Conservation (phyloP, 495 filamentous ascomycete genomes). For the Lichenothelia convexa region DNA sequence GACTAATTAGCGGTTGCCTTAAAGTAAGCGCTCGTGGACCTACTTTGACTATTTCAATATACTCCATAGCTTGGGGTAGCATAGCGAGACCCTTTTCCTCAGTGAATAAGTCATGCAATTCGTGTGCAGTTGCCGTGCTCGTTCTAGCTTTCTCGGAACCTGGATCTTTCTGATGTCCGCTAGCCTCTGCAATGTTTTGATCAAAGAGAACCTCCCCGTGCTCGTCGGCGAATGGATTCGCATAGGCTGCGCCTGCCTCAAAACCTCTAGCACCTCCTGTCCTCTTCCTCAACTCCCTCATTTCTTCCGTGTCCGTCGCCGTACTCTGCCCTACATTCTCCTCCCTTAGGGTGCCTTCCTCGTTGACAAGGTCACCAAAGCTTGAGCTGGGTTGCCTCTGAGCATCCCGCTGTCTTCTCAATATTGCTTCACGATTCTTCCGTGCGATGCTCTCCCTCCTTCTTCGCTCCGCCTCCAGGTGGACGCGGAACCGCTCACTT, state of each 20-base stretch:
- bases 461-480: neutral
- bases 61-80: too few relatives aligned
- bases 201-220: constrained; percentile 3
- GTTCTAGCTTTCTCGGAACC: too few relatives aligned
- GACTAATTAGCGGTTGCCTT: too few relatives aligned
- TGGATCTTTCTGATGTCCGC: too few relatives aligned
- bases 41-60: too few relatives aligned
- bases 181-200: too few relatives aligned
- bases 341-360: constrained; percentile 29
- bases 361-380: constrained; percentile 38
- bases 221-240: constrained; percentile 44
- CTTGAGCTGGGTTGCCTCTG: constrained; percentile 10
- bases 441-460: constrained; percentile 7
- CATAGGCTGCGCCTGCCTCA: constrained; percentile 28
- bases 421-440: constrained; percentile 25
- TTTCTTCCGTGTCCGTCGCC: constrained; percentile 26
- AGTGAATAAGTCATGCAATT: too few relatives aligned
- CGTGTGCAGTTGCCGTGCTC: too few relatives aligned
- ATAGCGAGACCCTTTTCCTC: too few relatives aligned
- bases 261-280: constrained; percentile 30
- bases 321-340: constrained; percentile 8
- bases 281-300: constrained; percentile 23
- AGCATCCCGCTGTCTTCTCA: constrained; percentile 28
- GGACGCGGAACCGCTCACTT: constrained; percentile 37
- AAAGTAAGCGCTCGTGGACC: too few relatives aligned